phyloP scores from a whole-genome alignment of 441 rosid genomes.

The Syzygium syzygioides region DNA sequence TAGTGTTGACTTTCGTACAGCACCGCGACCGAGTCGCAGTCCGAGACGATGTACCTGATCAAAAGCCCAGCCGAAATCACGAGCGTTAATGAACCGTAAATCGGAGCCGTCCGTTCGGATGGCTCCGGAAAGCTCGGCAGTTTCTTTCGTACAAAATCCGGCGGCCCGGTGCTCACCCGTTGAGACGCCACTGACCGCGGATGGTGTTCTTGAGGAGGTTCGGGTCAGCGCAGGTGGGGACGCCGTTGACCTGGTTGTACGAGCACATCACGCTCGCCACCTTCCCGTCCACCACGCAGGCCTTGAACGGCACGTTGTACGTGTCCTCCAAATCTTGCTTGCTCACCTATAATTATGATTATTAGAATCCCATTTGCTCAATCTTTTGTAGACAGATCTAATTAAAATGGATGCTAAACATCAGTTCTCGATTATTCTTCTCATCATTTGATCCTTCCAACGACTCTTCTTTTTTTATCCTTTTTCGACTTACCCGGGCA shows the following conservation, averaged over 20 bases:
- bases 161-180: slow-evolving; percentile 48
- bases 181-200: slow-evolving; percentile 70
- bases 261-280: slow-evolving; percentile 98
- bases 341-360: slow-evolving; percentile 38
- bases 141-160: neutral
- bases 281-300: slow-evolving; percentile 77
- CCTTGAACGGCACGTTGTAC: slow-evolving; percentile 70
- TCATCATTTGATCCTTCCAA: neutral
- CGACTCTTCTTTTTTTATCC: neutral
- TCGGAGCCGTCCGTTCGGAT: neutral
- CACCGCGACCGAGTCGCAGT: slow-evolving; percentile 70
- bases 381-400: neutral
- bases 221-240: slow-evolving; percentile 94
- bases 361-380: neutral
- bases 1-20: slow-evolving; percentile 53
- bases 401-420: neutral
- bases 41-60: slow-evolving; percentile 61
- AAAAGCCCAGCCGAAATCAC: neutral
- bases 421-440: neutral
- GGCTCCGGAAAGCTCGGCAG: too few relatives aligned
- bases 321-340: slow-evolving; percentile 86
- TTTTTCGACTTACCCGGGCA: slow-evolving; percentile 39
- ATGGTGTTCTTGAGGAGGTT: slow-evolving; percentile 54
- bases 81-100: neutral
- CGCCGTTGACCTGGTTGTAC: slow-evolving; percentile 87